Evolutionary conservation across 2,329 filamentous ascomycete genomes (phyloP), one percentile per base, ranked within the genome.

Genomic region (Colletotrichum sp.): DNA sequence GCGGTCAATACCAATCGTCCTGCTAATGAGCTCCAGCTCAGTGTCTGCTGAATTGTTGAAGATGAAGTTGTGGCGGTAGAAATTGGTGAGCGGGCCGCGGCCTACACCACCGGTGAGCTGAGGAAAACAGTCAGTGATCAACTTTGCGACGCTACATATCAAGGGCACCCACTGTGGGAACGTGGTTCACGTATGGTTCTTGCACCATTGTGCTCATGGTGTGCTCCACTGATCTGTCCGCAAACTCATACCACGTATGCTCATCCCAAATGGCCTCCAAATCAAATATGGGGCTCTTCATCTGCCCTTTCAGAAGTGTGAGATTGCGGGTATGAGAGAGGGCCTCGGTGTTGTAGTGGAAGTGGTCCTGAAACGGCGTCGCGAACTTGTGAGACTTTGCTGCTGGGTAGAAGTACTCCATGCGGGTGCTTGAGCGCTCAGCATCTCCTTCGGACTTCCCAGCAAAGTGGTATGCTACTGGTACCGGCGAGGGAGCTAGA

Each of bases 201-300:
- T 92, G 88, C 2, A 95, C 94, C 94, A 96, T 96, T 0, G 94
- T 96, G 18, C 88, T 88, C 94, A 96, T 96, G 0, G 94, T 96
- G 77, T 92, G 90, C 77, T 91, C 91, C 0, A 95, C 94, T 3
- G 91, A 91, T n/a, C 94, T 89, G 69, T 92, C 91, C 2, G 84
- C 91, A 81, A 96, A 96, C 82, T 96, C 93, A 78, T 90, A 94
- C 62, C 89, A 88, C 0, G 93, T 94, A 81, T 96, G 94, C 83
- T 96, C 94, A 8, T 95, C 93, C 94, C 94, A 96, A 65, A 96
- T 93, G 2, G 89, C 89, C 81, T 96, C 94, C 13, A 96, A 89
- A 79, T 96, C 93, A 79, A 96, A 95, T 76, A 88, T 89, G 0
- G 94, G 94, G 0, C 94, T 94, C 0, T 86, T 85, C 8, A 94